These are phyloP conservation scores for Phytophthora sp. DNA, from an alignment of 352 stramenopile genomes.

Conservation along the genomic window DNA sequence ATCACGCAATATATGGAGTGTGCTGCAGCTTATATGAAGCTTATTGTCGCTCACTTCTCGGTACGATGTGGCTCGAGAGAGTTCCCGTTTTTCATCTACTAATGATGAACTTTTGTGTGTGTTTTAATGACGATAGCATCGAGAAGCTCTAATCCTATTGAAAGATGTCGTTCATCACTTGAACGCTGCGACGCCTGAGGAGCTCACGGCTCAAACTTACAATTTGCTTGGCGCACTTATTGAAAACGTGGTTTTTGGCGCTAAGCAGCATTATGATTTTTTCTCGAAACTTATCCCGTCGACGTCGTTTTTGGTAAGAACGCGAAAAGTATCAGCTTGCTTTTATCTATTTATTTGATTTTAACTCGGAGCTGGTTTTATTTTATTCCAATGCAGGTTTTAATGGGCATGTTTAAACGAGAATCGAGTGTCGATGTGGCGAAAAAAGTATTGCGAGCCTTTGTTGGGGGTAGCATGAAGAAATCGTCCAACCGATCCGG, in stretches of 20 bases:
- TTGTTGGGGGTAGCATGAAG: slow-evolving; percentile 53
- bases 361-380: not conserved
- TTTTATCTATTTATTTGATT: not conserved
- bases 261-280: slow-evolving; percentile 71
- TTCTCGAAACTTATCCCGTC: slow-evolving; percentile 84
- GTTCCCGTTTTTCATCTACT: too few relatives aligned
- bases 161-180: slow-evolving; percentile 87
- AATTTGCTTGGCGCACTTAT: slow-evolving; percentile 76
- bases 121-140: slow-evolving; percentile 41
- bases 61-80: slow-evolving; percentile 31
- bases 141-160: slow-evolving; percentile 85
- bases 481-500: slow-evolving; percentile 25
- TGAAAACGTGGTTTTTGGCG: slow-evolving; percentile 78
- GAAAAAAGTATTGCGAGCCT: slow-evolving; percentile 85
- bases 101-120: slow-evolving; percentile 9
- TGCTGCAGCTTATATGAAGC: slow-evolving; percentile 83
- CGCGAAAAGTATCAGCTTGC: too few relatives aligned
- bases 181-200: slow-evolving; percentile 59
- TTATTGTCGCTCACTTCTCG: slow-evolving; percentile 86
- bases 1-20: slow-evolving; percentile 86
- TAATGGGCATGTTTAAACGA: slow-evolving; percentile 89
- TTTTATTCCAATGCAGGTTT: slow-evolving; percentile 31
- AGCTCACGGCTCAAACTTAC: slow-evolving; percentile 69
- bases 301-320: slow-evolving; percentile 67
- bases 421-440: slow-evolving; percentile 82